These are phyloP conservation scores for Priceomyces fermenticarens DNA, from an alignment of 805 yeast species.

Conservation along the genomic window DNA sequence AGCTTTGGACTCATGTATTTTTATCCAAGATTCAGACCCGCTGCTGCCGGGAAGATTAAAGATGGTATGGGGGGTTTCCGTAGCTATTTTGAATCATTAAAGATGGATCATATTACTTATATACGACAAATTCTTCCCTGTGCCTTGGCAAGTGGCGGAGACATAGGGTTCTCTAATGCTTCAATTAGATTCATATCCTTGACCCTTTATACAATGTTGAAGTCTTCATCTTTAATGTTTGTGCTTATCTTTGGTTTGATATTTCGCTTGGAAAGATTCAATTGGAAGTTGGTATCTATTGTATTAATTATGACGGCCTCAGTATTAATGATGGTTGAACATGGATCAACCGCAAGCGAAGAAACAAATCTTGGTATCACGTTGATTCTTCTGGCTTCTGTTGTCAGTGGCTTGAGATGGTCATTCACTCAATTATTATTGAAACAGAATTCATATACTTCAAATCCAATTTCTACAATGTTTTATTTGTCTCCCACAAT, in stretches of 20 bases:
- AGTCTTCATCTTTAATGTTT: conserved; percentile 83
- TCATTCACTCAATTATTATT: conserved; percentile 85
- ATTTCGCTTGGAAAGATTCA: conserved; percentile 72
- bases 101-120: conserved; percentile 27
- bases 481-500: conserved; percentile 82
- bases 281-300: conserved; percentile 63
- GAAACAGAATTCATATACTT: conserved; percentile 53
- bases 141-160: conserved; percentile 85
- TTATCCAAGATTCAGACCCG: conserved; percentile 49
- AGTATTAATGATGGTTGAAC: conserved; percentile 78
- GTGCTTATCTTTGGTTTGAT: conserved; percentile 85
- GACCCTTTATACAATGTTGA: conserved; percentile 88
- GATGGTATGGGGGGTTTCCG: conserved; percentile 4
- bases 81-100: conserved; percentile 17
- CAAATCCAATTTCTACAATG: conserved; percentile 81
- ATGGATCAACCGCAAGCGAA: conserved; percentile 12
- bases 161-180: conserved; percentile 88
- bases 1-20: conserved; percentile 46
- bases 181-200: conserved; percentile 77
- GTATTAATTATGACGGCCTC: conserved; percentile 80
- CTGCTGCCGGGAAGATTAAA: conserved; percentile 8
- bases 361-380: conserved; percentile 55
- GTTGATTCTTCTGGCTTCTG: conserved; percentile 72
- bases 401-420: conserved; percentile 91
- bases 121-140: conserved; percentile 70